Evolutionary conservation across 1,139 yeast species (phyloP), one percentile per base, ranked within the genome.

Genomic region (Suhomyces taliae): DNA sequence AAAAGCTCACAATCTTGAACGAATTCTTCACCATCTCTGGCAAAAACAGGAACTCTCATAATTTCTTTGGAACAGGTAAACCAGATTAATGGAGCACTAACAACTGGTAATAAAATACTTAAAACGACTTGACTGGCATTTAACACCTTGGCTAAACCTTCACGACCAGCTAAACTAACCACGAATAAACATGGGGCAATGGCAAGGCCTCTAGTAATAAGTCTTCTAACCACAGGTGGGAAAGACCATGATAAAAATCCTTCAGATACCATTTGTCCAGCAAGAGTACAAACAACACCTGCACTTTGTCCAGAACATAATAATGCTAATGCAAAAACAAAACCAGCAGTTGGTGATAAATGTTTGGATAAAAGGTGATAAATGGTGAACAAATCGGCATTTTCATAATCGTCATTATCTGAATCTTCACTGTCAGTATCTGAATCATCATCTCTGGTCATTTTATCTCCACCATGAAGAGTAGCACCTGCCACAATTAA

Each of bases 301-400:
- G 99, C 98, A 60, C 96, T 87, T 63, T 91, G 96, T 15, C 99
- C 99, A n/a, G 96, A 87, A 62, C 91, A 90, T 44, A 93, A 73
- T 65, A 93, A 79, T 1, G 98, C 98, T 39, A 90, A 69, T 1
- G 97, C 97, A 72, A 93, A 93, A 1, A 93, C 84, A 32, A 90
- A 75, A 5, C 98, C 99, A 0, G 98, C 98, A 2, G 90, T 85
- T n/a, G 88, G 85, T 1, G 96, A 88, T 40, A 93, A 77, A 58
- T 87, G 89, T 39, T 76, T 70, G 5, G 84, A 74, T 26, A 93
- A 78, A 65, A 91, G 75, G 49, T 85, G 80, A 64, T 91, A 89
- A 53, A 93, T 89, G 11, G 96, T 83, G 64, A 87, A 83, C 53
- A 93, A 75, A 65, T 93, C 99, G 1, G 98, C 98, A 50, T 69